Evolutionary conservation across 129 eudicot species (phyloP).

Genomic region (Tagetes patula): DNA sequence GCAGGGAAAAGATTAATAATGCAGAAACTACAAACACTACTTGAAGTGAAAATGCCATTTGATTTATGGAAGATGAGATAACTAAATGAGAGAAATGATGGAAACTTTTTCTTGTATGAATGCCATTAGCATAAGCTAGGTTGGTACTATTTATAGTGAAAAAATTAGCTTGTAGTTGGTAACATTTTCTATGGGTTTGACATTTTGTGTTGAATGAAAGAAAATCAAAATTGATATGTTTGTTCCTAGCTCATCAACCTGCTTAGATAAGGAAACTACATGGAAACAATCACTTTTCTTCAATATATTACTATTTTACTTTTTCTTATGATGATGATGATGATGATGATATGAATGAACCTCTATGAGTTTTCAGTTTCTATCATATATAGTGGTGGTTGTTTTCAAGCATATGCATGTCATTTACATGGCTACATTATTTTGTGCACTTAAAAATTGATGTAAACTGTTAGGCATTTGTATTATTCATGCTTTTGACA

Average conservation of each 20-base stretch:
- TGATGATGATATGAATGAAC: not conserved
- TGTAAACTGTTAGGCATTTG: slow-evolving; percentile 26
- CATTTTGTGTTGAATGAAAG: slow-evolving; percentile 33
- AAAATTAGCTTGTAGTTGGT: slow-evolving; percentile 18
- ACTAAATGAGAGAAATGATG: slow-evolving; percentile 31
- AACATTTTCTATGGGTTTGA: slow-evolving; percentile 34
- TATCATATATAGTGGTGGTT: slow-evolving; percentile 21
- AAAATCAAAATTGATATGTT: not conserved
- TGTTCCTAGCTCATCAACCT: slow-evolving; percentile 17
- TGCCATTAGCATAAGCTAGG: slow-evolving; percentile 9
- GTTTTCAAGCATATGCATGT: slow-evolving; percentile 12
- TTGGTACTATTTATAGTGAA: slow-evolving; percentile 45
- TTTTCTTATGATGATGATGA: slow-evolving; percentile 22
- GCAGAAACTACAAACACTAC: slow-evolving; percentile 35
- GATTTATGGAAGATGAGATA: slow-evolving; percentile 7
- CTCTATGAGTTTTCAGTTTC: slow-evolving; percentile 10
- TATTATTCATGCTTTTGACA: slow-evolving; percentile 9
- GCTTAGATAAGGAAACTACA: slow-evolving; percentile 25
- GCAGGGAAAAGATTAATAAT: slow-evolving; percentile 34
- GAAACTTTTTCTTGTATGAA: slow-evolving; percentile 34
- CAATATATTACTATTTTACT: slow-evolving; percentile 35
- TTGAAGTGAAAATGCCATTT: slow-evolving; percentile 43
- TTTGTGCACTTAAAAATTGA: slow-evolving; percentile 21
- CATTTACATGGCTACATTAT: slow-evolving; percentile 24
- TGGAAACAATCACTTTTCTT: slow-evolving; percentile 28